These are phyloP conservation scores for Meyerozyma smithsonii DNA, from an alignment of 1,139 yeast genomes.

Conservation along the genomic window DNA sequence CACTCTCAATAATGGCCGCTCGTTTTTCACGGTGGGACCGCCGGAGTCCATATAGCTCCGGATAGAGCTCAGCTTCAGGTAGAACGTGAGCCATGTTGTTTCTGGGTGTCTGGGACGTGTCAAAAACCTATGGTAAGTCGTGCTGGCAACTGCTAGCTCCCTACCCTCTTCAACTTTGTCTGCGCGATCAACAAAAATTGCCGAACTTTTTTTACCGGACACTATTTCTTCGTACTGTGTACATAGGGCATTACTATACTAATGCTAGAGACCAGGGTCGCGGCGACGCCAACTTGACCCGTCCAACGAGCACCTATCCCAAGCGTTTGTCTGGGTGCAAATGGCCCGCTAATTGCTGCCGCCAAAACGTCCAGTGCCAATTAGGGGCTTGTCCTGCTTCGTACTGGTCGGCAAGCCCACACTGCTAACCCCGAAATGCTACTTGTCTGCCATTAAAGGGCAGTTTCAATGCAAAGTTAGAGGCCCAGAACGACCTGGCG, in stretches of 20 bases:
- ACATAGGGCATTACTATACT: neutral
- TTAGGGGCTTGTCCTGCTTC: too few relatives aligned
- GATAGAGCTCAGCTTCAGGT: conserved; percentile 51
- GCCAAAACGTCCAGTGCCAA: too few relatives aligned
- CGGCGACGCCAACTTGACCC: neutral
- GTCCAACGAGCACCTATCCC: neutral
- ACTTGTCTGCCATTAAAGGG: too few relatives aligned
- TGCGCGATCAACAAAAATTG: conserved; percentile 1
- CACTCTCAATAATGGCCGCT: conserved; percentile 33
- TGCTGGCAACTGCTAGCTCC: neutral
- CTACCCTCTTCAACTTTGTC: neutral
- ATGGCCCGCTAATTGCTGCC: too few relatives aligned
- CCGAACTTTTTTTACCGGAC: conserved; percentile 1
- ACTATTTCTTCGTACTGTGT: neutral
- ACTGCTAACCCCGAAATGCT: too few relatives aligned
- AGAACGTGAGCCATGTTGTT: neutral
- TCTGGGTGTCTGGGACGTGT: neutral
- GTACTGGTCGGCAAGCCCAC: too few relatives aligned
- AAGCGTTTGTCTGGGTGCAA: too few relatives aligned
- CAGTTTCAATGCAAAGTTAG: too few relatives aligned
- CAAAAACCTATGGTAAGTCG: neutral
- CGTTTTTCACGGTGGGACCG: conserved; percentile 73
- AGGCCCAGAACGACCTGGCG: too few relatives aligned
- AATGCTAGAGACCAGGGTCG: neutral
- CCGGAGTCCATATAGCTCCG: conserved; percentile 89